These are phyloP conservation scores for Neurospora sp. DNA, from an alignment of 495 filamentous ascomycete species.

Conservation along the genomic window DNA sequence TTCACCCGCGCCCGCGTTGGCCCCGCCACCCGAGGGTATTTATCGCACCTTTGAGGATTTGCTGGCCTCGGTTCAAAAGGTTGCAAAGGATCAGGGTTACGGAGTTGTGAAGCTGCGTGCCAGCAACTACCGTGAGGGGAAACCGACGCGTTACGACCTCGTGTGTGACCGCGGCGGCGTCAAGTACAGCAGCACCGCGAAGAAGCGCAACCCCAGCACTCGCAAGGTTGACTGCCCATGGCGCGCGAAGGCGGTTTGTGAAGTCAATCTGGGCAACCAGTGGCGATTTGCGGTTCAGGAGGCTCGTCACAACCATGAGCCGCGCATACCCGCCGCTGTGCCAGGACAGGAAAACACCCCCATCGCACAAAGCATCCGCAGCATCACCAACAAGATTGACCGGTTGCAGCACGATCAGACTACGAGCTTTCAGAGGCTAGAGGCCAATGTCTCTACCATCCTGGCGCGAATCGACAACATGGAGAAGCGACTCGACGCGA, in stretches of 20 bases:
- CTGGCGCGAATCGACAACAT: constrained; percentile 26
- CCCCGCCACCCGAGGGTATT: constrained; percentile 38
- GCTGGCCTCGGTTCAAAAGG: constrained; percentile 30
- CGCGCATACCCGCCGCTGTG: constrained; percentile 29
- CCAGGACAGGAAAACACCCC: constrained; percentile 36
- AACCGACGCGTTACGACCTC: constrained; percentile 40
- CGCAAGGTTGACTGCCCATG: constrained; percentile 44
- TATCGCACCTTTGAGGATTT: constrained; percentile 36
- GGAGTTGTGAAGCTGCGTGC: constrained; percentile 40
- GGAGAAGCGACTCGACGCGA: constrained; percentile 33
- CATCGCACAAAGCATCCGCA: constrained; percentile 34
- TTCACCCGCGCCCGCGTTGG: constrained; percentile 23
- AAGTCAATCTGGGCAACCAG: constrained; percentile 39
- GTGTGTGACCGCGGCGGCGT: constrained; percentile 44
- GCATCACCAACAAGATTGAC: constrained; percentile 37
- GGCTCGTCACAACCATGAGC: constrained; percentile 38
- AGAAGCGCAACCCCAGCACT: constrained; percentile 42
- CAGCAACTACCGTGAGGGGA: constrained; percentile 41
- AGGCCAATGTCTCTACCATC: constrained; percentile 8
- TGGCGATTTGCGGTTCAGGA: constrained; percentile 41
- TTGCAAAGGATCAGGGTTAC: constrained; percentile 40
- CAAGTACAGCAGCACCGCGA: constrained; percentile 43
- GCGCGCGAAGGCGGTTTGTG: constrained; percentile 42
- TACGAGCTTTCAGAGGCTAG: constrained; percentile 20
- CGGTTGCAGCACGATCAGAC: constrained; percentile 33